Percentiles rank a stretch among this genome's conserved stretches.
These are phyloP conservation scores for Wickerhamiella musiphila DNA, from an alignment of 805 yeast species.

Conservation along the genomic window DNA sequence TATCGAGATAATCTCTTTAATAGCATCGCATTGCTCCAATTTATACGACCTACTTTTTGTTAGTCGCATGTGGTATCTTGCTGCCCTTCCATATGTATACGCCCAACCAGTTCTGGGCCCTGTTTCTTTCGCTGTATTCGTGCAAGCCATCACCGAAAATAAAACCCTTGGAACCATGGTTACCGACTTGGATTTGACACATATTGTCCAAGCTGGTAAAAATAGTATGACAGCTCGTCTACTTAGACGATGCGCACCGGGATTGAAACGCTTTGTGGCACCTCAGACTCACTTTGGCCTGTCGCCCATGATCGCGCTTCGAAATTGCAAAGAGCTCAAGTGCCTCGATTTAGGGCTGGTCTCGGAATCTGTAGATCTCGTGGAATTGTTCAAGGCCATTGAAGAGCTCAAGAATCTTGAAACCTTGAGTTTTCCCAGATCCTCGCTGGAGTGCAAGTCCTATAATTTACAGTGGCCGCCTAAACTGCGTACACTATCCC, in stretches of 20 bases:
- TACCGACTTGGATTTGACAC: slow-evolving; percentile 49
- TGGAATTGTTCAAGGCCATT: slow-evolving; percentile 64
- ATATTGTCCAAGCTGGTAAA: slow-evolving; percentile 77
- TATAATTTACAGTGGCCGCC: slow-evolving; percentile 62
- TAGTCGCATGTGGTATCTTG: slow-evolving; percentile 39
- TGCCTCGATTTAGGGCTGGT: slow-evolving; percentile 69
- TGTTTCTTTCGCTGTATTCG: slow-evolving; percentile 53
- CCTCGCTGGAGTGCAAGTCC: slow-evolving; percentile 49
- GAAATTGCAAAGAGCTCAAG: slow-evolving; percentile 46
- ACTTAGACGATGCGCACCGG: slow-evolving; percentile 54
- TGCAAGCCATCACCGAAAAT: slow-evolving; percentile 38
- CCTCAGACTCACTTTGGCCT: slow-evolving; percentile 92
- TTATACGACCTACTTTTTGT: slow-evolving; percentile 36
- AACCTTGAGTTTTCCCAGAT: slow-evolving; percentile 72
- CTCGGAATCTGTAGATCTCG: slow-evolving; percentile 74
- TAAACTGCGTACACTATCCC: slow-evolving; percentile 46
- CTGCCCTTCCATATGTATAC: slow-evolving; percentile 52
- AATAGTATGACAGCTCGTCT: slow-evolving; percentile 77
- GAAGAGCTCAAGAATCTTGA: slow-evolving; percentile 43
- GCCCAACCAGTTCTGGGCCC: slow-evolving; percentile 43
- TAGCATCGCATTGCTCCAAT: slow-evolving; percentile 21
- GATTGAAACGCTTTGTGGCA: slow-evolving; percentile 56
- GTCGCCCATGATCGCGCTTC: slow-evolving; percentile 69
- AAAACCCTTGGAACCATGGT: slow-evolving; percentile 40
- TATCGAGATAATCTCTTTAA: slow-evolving; percentile 30